Evolutionary conservation across 2,329 filamentous ascomycete species (phyloP), one percentile per base, ranked within the genome.

Genomic region (Metarhizium humberi): DNA sequence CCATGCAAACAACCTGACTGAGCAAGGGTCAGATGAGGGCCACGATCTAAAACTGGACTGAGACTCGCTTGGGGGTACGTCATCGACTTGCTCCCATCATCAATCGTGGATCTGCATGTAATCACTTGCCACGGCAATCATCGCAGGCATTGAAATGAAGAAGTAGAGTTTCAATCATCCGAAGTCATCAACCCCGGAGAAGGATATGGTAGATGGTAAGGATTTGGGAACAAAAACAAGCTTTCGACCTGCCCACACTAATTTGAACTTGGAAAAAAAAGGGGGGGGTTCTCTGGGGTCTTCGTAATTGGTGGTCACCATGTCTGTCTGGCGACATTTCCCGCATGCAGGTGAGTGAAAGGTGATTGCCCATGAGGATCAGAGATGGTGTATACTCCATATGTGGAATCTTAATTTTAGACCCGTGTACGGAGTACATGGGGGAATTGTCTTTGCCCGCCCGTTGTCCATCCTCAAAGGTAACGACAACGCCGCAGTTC

Each of bases 51-150:
- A 14, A 18, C n/a, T 42, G 32, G 29, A 53, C 16, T 50, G 18
- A 11, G 18, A 11, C 13, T n/a, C 29, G 48, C 16, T 16, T 7
- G 20, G 36, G 50, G 53, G 38, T 57, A 53, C 56, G 56, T 57
- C 56, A 56, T 53, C 40, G 45, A 38, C 50, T 25, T 48, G 13
- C 18, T 49, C 49, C 52, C 49, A 45, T 54, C 52, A 43, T 56
- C 51, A 40, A 53, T 34, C n/a, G 11, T 32, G 20, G 16, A 48
- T 48, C 6, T 29, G 46, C 46, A 48, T 29, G 14, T 43, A 43
- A 16, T 16, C 20, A 25, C 7, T 25, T 25, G 46, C 46, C 46
- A 43, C 16, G 40, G n/a, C 25, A 25, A 25, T 25, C 25, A 25
- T 25, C 25, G 25, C 25, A 4, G 25, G 25, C 25, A 25, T 25